Evolutionary conservation across 192 early-diverging fungal species (phyloP).

Genomic region (Gonapodya sp.): DNA sequence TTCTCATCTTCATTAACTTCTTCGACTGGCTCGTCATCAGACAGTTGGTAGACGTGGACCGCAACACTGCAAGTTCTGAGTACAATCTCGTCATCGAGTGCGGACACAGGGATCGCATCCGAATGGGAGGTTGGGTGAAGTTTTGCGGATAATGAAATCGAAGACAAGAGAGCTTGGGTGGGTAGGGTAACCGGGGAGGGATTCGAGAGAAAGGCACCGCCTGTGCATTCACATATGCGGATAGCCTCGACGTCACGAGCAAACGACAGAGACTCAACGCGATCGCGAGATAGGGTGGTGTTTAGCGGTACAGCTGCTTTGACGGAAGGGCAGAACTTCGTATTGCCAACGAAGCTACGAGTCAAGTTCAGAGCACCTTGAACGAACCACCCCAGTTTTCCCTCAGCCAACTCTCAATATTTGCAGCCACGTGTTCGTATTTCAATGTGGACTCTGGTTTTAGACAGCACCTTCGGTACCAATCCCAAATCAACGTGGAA

Average conservation of each 20-base stretch:
- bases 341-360: no score
- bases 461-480: background rate
- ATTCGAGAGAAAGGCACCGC: no score
- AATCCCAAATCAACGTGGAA: no score
- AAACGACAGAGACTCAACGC: background rate
- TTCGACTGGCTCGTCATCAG: constrained; percentile 33
- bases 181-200: no score
- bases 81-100: no score
- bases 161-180: no score
- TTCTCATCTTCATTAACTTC: constrained; percentile 34
- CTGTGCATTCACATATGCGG: background rate
- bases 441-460: background rate
- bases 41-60: constrained; percentile 33
- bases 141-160: no score
- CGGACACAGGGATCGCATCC: no score
- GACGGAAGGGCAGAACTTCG: no score
- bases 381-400: no score
- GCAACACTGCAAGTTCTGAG: constrained; percentile 12
- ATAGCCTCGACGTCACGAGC: background rate
- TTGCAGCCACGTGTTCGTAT: background rate
- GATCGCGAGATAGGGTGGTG: background rate
- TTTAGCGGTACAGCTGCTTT: background rate
- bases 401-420: background rate
- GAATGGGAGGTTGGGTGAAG: no score
- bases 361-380: no score